Conservation (phyloP, 371 early-diverging fungal species). For the Zopfochytrium polystomum region DNA sequence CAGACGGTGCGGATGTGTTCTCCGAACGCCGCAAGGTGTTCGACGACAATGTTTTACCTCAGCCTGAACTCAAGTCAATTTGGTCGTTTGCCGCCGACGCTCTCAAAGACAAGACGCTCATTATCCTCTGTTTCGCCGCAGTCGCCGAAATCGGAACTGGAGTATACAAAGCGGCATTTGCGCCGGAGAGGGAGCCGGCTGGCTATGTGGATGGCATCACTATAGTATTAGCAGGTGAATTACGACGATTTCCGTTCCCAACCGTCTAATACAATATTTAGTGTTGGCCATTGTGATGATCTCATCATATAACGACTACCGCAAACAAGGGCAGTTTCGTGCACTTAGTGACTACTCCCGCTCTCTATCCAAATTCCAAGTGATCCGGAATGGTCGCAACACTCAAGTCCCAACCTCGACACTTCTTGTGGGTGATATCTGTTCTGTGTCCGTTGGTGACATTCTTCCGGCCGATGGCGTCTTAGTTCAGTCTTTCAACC, state of each 20-base stretch:
- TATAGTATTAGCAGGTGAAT: conserved; percentile 69
- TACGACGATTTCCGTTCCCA: background rate
- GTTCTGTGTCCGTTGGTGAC: conserved; percentile 48
- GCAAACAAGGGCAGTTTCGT: conserved; percentile 84
- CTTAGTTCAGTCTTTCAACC: conserved; percentile 32
- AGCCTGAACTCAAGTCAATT: conserved; percentile 55
- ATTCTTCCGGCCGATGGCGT: conserved; percentile 50
- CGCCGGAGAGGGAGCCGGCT: conserved; percentile 35
- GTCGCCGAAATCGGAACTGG: conserved; percentile 74
- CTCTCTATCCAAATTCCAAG: conserved; percentile 32
- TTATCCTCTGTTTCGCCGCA: conserved; percentile 70
- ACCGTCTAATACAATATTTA: conserved; percentile 3
- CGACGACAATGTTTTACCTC: conserved; percentile 66
- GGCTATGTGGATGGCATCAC: conserved; percentile 82
- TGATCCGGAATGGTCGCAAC: conserved; percentile 32
- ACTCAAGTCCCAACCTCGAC: conserved; percentile 27
- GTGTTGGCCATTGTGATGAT: conserved; percentile 77
- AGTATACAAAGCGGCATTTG: conserved; percentile 46
- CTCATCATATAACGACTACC: conserved; percentile 78
- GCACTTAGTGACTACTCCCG: conserved; percentile 68
- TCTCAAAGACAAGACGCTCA: too few species aligned
- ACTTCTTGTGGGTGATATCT: conserved; percentile 55
- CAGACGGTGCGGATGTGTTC: too few species aligned
- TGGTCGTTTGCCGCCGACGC: conserved; percentile 62
- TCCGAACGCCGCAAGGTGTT: too few species aligned